These are phyloP conservation scores for Coemansia sp. DNA, from an alignment of 371 early-diverging fungal genomes.

Conservation along the genomic window DNA sequence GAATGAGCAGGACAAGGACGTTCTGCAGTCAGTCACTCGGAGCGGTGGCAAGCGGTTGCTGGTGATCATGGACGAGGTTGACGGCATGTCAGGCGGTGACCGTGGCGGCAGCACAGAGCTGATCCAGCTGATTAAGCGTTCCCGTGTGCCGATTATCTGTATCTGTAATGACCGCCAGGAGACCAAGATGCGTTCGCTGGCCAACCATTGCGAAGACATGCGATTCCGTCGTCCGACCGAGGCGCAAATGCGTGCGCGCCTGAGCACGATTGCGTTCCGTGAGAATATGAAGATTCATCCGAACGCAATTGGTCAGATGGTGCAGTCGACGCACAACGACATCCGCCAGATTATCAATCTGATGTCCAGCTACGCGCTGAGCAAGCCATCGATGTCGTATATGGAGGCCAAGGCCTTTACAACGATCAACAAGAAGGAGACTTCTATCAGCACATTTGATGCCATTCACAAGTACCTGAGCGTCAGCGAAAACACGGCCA, in stretches of 20 bases:
- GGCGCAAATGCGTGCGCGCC: constrained; percentile 66
- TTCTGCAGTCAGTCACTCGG: constrained; percentile 6
- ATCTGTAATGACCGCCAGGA: constrained; percentile 97
- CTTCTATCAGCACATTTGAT: constrained; percentile 82
- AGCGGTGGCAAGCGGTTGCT: constrained; percentile 53
- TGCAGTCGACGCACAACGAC: constrained; percentile 83
- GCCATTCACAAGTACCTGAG: constrained; percentile 71
- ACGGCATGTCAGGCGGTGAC: constrained; percentile 99
- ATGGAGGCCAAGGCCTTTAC: constrained; percentile 73
- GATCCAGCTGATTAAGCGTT: constrained; percentile 85
- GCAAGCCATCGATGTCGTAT: constrained; percentile 65
- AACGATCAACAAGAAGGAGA: constrained; percentile 69
- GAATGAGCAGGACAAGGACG: constrained; percentile 21
- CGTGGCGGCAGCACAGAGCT: constrained; percentile 96
- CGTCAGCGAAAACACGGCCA: constrained; percentile 54
- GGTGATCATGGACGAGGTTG: constrained; percentile 99
- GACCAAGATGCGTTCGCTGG: constrained; percentile 87
- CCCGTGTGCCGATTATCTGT: constrained; percentile 96
- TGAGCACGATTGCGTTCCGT: constrained; percentile 75
- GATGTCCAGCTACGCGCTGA: constrained; percentile 82
- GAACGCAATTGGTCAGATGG: constrained; percentile 87
- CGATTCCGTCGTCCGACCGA: constrained; percentile 76
- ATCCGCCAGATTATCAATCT: constrained; percentile 98
- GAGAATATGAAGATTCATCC: constrained; percentile 80
- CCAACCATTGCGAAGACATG: constrained; percentile 87